Evolutionary conservation across 139 green algal species (phyloP), one percentile per base, ranked within the genome.

Genomic region (Chlorella sp.): DNA sequence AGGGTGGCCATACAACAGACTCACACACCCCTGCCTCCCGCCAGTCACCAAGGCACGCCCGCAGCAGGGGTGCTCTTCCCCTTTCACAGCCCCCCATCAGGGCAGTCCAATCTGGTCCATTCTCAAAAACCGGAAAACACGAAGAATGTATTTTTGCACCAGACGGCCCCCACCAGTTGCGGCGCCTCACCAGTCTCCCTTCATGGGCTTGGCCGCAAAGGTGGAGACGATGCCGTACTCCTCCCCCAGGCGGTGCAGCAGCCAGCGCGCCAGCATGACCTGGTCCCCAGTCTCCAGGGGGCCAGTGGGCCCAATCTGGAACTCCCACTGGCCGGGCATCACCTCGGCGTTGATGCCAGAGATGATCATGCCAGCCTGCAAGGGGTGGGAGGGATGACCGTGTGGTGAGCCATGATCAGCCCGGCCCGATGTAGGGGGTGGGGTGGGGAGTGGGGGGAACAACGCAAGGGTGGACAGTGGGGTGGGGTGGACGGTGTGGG

Each of bases 261-360:
- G 91, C 93, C 93, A 98, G 90, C 96, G 95, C 9, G 95, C 91
- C 14, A 97, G 83, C 93, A 96, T 95, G 30, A 97, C 94, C 94
- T 96, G 91, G 87, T 98, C 96, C 71, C 95, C 95, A 53, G 97
- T 85, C 71, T 97, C 96, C 87, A 98, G 93, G 48, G 96, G 94
- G 77, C 95, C 96, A 30, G 95, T 93, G 57, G 96, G 96, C 68
- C 96, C 96, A 48, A 98, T 96, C 96, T 98, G 96, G 96, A 95
- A 98, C 95, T 98, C 96, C 96, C 96, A 98, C 94, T 98, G 96
- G 40, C 96, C 96, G 73, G 96, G 96, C 96, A 98, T 97, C 42
- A 98, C 95, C 96, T 98, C 96, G 73, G 96, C 92, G 92, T 98
- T 98, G 91, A 98, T 98, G 89, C 96, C 96, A 22, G 84, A 94